Conservation (phyloP, 2,329 filamentous ascomycete species). For the Colletotrichum euphorbiae region DNA sequence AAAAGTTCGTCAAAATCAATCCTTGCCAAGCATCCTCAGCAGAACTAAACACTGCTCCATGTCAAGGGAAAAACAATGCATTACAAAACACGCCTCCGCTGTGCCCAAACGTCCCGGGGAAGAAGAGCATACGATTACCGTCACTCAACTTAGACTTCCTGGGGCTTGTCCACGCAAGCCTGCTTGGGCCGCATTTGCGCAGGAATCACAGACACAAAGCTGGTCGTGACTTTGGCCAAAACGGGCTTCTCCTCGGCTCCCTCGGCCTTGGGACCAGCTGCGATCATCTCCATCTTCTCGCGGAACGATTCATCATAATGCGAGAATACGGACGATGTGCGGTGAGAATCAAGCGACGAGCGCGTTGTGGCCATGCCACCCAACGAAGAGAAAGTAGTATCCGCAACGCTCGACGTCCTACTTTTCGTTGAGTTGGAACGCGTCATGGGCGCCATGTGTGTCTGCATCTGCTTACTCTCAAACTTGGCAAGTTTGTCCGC, state of each 20-base stretch:
- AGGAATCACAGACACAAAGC: slow-evolving; percentile 22
- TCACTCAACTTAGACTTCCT: not conserved
- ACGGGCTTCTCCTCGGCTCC: slow-evolving; percentile 24
- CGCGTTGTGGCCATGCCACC: slow-evolving; percentile 22
- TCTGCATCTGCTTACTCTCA: slow-evolving; percentile 25
- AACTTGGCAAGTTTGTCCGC: slow-evolving; percentile 33
- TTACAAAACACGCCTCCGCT: too few species aligned
- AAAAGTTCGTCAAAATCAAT: too few species aligned
- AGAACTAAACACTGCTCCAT: too few species aligned
- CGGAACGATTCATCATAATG: slow-evolving; percentile 36
- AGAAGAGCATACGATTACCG: too few species aligned
- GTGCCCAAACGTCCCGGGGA: too few species aligned
- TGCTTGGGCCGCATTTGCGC: not conserved
- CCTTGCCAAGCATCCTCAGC: too few species aligned
- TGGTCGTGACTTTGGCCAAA: slow-evolving; percentile 9
- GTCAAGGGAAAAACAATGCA: too few species aligned
- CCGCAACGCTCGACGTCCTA: slow-evolving; percentile 23
- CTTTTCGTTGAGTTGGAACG: slow-evolving; percentile 33
- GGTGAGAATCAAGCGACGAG: slow-evolving; percentile 31
- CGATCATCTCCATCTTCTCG: slow-evolving; percentile 35
- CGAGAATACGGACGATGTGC: slow-evolving; percentile 35
- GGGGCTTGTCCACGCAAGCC: not conserved
- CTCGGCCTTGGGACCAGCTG: slow-evolving; percentile 4
- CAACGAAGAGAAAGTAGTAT: slow-evolving; percentile 30
- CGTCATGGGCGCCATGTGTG: slow-evolving; percentile 5